phyloP scores from a whole-genome alignment of 78 protist genomes.

The Corallochytrium limacisporum region DNA sequence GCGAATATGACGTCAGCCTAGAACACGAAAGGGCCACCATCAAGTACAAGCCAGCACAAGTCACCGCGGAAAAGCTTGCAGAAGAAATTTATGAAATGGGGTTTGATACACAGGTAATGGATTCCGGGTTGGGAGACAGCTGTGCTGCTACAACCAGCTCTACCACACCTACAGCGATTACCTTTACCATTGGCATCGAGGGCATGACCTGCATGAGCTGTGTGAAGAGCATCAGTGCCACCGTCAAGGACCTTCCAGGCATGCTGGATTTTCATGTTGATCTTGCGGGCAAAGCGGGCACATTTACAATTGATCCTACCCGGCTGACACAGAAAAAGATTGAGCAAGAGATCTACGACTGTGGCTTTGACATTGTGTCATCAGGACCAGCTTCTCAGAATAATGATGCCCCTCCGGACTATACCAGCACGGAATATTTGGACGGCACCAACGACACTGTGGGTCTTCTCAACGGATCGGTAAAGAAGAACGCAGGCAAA shows the following conservation, averaged over 20 bases:
- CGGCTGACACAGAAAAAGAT: not conserved
- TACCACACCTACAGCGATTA: not conserved
- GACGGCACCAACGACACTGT: not conserved
- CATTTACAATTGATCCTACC: not conserved
- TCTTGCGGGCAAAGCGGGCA: not conserved
- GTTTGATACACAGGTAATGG: not conserved
- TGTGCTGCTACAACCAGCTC: not conserved
- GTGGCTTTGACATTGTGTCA: no score
- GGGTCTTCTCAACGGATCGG: not conserved
- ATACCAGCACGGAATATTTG: not conserved
- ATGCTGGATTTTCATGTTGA: no score
- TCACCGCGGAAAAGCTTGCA: not conserved
- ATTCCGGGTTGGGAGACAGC: not conserved
- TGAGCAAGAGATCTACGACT: no score
- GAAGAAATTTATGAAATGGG: not conserved
- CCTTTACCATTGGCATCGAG: not conserved
- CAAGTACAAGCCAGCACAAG: not conserved
- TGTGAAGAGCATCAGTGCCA: not conserved
- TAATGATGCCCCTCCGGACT: no score
- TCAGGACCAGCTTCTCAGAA: no score
- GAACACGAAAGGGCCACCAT: no score
- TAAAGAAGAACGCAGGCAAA: not conserved
- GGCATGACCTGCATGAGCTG: constrained; percentile 12
- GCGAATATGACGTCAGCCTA: no score
- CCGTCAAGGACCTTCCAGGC: not conserved